phyloP scores from a whole-genome alignment of 2,329 filamentous ascomycete species.

The Paracoccidioides brasiliensis region DNA sequence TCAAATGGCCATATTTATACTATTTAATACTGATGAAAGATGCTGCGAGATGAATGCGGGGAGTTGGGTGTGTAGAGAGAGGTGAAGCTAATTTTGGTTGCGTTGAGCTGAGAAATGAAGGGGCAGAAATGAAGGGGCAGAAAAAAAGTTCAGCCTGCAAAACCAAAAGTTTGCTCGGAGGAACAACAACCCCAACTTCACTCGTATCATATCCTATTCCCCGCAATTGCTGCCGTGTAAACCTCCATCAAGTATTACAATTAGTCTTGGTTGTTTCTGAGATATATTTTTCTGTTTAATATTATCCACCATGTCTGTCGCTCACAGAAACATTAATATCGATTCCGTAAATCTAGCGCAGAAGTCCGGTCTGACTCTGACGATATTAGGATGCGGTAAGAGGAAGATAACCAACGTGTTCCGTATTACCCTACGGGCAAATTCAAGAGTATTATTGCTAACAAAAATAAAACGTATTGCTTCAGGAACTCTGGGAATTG shows the following conservation, averaged over 20 bases:
- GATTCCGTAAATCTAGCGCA: constrained; percentile 22
- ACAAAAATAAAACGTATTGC: background rate
- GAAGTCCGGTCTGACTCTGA: constrained; percentile 46
- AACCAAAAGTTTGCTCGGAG: too few species aligned
- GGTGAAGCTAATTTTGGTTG: background rate
- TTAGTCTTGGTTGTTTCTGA: background rate
- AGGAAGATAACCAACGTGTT: constrained; percentile 8
- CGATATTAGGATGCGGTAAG: constrained; percentile 70
- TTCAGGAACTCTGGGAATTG: constrained; percentile 69
- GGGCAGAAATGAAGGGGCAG: background rate
- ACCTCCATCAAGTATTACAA: background rate
- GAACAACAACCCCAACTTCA: too few species aligned
- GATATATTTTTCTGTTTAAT: background rate
- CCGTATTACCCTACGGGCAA: background rate
- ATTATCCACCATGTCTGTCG: background rate
- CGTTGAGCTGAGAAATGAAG: background rate
- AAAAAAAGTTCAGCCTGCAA: too few species aligned
- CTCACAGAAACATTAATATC: constrained; percentile 4
- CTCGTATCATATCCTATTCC: background rate
- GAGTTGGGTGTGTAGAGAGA: background rate
- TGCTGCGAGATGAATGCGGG: background rate
- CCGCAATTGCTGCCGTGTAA: background rate
- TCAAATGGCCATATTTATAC: background rate
- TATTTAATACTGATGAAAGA: background rate
- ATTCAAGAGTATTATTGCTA: constrained; percentile 1